These are phyloP conservation scores for Geranium incanum DNA, from an alignment of 441 rosid species.

Conservation along the genomic window DNA sequence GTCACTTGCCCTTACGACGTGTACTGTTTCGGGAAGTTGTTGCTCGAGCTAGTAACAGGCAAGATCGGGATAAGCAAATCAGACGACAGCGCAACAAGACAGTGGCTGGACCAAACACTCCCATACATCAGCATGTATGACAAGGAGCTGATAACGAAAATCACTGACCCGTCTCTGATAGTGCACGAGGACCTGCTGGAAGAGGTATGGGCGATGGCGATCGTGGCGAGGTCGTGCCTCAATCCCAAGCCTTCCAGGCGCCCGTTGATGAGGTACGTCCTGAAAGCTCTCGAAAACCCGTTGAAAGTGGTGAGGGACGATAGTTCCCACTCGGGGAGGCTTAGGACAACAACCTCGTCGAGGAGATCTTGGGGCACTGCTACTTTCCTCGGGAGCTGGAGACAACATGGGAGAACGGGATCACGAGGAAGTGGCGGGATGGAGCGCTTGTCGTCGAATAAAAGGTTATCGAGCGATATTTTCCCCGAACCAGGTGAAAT, in stretches of 20 bases:
- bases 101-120: conserved; percentile 62
- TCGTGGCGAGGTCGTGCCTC: conserved; percentile 88
- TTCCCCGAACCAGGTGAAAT: conserved; percentile 59
- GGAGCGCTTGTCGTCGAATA: conserved; percentile 61
- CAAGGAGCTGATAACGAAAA: conserved; percentile 80
- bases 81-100: conserved; percentile 41
- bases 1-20: conserved; percentile 73
- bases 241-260: conserved; percentile 85
- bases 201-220: conserved; percentile 99
- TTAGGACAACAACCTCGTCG: no score
- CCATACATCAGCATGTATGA: conserved; percentile 66
- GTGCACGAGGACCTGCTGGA: conserved; percentile 87
- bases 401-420: conserved; percentile 55
- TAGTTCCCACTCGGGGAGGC: conserved; percentile 49
- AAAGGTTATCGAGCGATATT: conserved; percentile 66
- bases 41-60: conserved; percentile 93
- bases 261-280: conserved; percentile 81
- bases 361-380: conserved; percentile 68
- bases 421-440: conserved; percentile 61
- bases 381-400: conserved; percentile 76
- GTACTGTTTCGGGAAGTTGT: conserved; percentile 90
- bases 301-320: conserved; percentile 84
- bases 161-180: conserved; percentile 76
- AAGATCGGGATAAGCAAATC: conserved; percentile 72
- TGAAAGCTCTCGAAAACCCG: conserved; percentile 88